These are phyloP conservation scores for Zygotorulaspora sp. DNA, from an alignment of 805 yeast genomes.

Conservation along the genomic window DNA sequence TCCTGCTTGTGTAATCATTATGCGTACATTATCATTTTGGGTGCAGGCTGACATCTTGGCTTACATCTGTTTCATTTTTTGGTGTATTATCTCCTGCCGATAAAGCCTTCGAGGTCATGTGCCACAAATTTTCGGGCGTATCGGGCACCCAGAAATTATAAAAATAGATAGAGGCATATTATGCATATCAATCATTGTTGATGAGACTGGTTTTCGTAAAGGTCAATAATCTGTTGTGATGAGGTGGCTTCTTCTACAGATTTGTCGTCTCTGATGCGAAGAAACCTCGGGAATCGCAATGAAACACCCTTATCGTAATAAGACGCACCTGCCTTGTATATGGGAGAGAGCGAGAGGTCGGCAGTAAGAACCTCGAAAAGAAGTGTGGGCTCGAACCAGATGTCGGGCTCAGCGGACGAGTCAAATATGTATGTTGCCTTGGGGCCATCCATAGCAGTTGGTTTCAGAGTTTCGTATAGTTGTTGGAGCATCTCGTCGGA, in stretches of 20 bases:
- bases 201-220: slow-evolving; percentile 68
- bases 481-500: slow-evolving; percentile 73
- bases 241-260: slow-evolving; percentile 81
- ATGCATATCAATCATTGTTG: neutral
- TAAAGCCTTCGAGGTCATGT: slow-evolving; percentile 17
- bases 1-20: too few relatives aligned
- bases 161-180: too few relatives aligned
- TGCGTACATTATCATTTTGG: slow-evolving; percentile 3
- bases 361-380: slow-evolving; percentile 90
- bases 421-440: slow-evolving; percentile 67
- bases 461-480: slow-evolving; percentile 56
- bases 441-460: slow-evolving; percentile 61
- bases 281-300: slow-evolving; percentile 80
- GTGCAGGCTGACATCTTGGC: slow-evolving; percentile 3
- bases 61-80: neutral
- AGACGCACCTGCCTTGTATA: slow-evolving; percentile 77
- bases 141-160: neutral
- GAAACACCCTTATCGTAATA: slow-evolving; percentile 80
- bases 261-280: slow-evolving; percentile 82
- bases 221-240: slow-evolving; percentile 76
- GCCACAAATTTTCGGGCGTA: neutral
- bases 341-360: slow-evolving; percentile 81
- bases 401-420: slow-evolving; percentile 75
- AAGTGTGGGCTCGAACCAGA: slow-evolving; percentile 86
- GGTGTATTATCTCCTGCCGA: slow-evolving; percentile 11